phyloP scores from a whole-genome alignment of 225 moss, liverwort and hornwort genomes.

The Bryoerythrophyllum caledonicum region DNA sequence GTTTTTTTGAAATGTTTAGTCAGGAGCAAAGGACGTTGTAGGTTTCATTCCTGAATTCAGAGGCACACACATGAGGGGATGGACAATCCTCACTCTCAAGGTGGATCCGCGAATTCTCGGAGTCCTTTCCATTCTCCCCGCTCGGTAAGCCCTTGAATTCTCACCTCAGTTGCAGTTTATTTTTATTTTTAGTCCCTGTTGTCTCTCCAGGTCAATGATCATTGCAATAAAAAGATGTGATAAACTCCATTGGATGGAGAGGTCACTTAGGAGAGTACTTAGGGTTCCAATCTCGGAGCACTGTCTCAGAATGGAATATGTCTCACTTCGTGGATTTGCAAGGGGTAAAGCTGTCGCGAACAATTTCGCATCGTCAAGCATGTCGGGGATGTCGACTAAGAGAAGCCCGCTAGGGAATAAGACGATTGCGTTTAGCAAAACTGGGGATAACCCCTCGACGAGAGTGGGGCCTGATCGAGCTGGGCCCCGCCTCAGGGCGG shows the following conservation, averaged over 20 bases:
- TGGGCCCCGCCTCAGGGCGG: constrained; percentile 68
- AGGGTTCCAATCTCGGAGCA: constrained; percentile 5
- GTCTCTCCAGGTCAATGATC: neutral
- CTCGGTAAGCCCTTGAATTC: constrained; percentile 13
- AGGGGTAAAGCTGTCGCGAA: constrained; percentile 11
- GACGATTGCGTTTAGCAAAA: constrained; percentile 71
- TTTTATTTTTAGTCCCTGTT: neutral
- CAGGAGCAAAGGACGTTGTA: constrained; percentile 3
- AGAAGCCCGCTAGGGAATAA: constrained; percentile 48
- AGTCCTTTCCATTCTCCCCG: constrained; percentile 32
- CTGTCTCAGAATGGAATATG: constrained; percentile 1
- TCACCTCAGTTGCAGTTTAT: neutral
- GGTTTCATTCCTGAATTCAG: constrained; percentile 19
- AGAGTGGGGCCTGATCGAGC: constrained; percentile 47
- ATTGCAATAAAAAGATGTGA: constrained; percentile 2
- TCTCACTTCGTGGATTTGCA: neutral
- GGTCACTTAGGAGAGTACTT: neutral
- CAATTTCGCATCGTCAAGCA: constrained; percentile 42
- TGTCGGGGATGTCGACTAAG: constrained; percentile 60
- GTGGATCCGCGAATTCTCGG: constrained; percentile 24
- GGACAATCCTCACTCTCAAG: constrained; percentile 17
- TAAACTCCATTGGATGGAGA: neutral
- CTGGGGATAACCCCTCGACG: constrained; percentile 38
- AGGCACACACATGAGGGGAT: constrained; percentile 22
- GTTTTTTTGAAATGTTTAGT: neutral